Evolutionary conservation across 1,284 basidiomycete genomes (phyloP), one percentile per base, ranked within the genome.

Genomic region (Takashimella koratensis): DNA sequence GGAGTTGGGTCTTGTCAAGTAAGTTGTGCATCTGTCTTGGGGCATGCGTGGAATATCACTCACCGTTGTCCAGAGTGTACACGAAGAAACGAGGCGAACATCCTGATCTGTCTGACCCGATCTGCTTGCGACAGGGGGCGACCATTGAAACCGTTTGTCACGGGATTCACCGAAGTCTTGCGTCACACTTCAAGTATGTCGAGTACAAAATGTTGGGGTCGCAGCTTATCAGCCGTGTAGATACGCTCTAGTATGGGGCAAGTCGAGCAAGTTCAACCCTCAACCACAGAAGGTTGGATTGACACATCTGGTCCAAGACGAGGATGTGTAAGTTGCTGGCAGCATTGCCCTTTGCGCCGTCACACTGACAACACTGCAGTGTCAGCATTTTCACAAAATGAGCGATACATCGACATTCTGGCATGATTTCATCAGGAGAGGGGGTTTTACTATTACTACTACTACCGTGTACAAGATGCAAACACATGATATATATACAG

Each of bases 31-130:
- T 16, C 12, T 16, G 22, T 16, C 5, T 6, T 11, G 8, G 30
- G 6, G 20, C 36, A n/a, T n/a, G n/a, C n/a, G n/a, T n/a, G n/a
- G 5, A 2, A 20, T 23, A 36, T 6, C n/a, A 39, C 0, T 23
- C 23, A 40, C 45, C 22, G 1, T 2, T 22, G 2, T 24, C 10
- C 45, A 75, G 71, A 49, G 85, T 97, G 51, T 98, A 97, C 76
- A 97, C 94, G 2, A 98, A 97, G 78, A 94, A 94, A 75, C 83
- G 95, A 45, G 95, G 94, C n/a, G 88, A 82, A 27, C 88, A 88
- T 63, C 92, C 95, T 2, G 95, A 98, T 71, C 77, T 98, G 19
- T 77, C 80, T 1, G 95, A 98, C 75, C 95, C 95, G n/a, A 85
- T 98, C 47, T 94, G 93, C 70, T 77, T 97, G 61, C 82, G 94